Percentiles rank a stretch among this genome's conserved stretches.
phyloP scores from a whole-genome alignment of 106 monocot genomes.

The Acorus calamus region DNA sequence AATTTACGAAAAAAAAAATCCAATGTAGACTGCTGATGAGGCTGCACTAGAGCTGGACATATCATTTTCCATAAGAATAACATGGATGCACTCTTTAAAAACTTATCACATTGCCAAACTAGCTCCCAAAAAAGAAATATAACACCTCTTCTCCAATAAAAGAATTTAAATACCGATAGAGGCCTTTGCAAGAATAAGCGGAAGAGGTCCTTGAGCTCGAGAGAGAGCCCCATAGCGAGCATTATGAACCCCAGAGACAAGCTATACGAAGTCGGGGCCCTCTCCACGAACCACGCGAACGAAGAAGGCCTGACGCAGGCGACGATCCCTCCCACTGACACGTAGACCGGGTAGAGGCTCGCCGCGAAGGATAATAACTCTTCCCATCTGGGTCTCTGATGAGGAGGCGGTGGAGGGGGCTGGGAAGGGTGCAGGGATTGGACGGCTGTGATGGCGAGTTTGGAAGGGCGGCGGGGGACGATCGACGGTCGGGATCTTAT shows the following conservation, averaged over 20 bases:
- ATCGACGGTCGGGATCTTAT: too few relatives aligned
- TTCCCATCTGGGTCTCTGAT: conserved; percentile 28
- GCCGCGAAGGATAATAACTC: conserved; percentile 37
- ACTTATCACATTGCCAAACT: too few relatives aligned
- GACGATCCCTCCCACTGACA: conserved; percentile 48
- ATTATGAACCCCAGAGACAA: conserved; percentile 59
- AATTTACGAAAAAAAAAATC: too few relatives aligned
- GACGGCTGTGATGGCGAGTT: too few relatives aligned
- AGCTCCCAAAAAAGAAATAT: too few relatives aligned
- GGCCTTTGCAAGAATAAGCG: conserved; percentile 30
- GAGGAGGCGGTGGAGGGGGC: background rate
- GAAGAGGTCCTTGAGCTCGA: conserved; percentile 51
- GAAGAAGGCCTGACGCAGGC: conserved; percentile 57
- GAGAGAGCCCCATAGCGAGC: conserved; percentile 64
- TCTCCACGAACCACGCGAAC: conserved; percentile 68
- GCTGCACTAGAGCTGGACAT: too few relatives aligned
- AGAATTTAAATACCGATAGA: conserved; percentile 20
- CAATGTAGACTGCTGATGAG: too few relatives aligned
- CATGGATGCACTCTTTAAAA: too few relatives aligned
- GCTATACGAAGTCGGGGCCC: conserved; percentile 53
- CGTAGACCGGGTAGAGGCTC: conserved; percentile 62
- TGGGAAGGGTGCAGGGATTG: too few relatives aligned
- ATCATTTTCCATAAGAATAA: too few relatives aligned
- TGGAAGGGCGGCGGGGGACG: too few relatives aligned
- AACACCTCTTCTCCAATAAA: too few relatives aligned